Base-by-base conservation (phyloP, 441 rosid genomes). In the Raphanus hybrid region DNA sequence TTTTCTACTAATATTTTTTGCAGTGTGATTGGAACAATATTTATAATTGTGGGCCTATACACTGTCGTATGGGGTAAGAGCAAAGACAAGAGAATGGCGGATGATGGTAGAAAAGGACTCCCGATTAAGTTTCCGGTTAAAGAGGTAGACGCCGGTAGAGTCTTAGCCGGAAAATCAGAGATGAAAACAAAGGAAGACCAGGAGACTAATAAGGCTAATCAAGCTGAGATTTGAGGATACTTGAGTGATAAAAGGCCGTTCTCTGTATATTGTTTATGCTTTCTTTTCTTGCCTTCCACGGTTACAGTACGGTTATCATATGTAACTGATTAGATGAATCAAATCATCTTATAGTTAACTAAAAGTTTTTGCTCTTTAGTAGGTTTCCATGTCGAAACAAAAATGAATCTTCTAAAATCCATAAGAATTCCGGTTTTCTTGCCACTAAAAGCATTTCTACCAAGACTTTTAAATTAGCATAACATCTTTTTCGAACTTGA, bases 1-100 rank as follows among this genome's bases (percentile, higher is more conserved):
- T 16, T 70, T 32, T 14, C 10, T 20, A 8, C 63, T 73, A 55
- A 9, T 0, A 0, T 27, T 8, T 18, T 52, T 78, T 75, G 35
- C 87, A 94, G 98, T 86, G 75, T 95, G 76, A 82, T 93, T 54
- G 99, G 99, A 76, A 92, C 98, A 2, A 16, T 91, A 39, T 11
- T 90, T 80, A 89, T 95, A 66, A 97, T 93, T 34, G 23, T 84
- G 45, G 99, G 98, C 1, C 91, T 92, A 6, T 95, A 95, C 87
- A 83, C 88, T 0, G 98, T 95, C 61, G 97, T 89, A 52, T 92
- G 99, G 99, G 99, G 97, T 0, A 95, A 95, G 80, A 86, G 92
- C 86, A 95, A 91, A 81, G 98, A 95, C 57, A 80, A 66, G 66
- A 75, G 3, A 52, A 16, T 75, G 73, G 67, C 12, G 2, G 77